These are phyloP conservation scores for Tylopilus plumbeoviolaceoides DNA, from an alignment of 768 basidiomycete species.

Conservation along the genomic window DNA sequence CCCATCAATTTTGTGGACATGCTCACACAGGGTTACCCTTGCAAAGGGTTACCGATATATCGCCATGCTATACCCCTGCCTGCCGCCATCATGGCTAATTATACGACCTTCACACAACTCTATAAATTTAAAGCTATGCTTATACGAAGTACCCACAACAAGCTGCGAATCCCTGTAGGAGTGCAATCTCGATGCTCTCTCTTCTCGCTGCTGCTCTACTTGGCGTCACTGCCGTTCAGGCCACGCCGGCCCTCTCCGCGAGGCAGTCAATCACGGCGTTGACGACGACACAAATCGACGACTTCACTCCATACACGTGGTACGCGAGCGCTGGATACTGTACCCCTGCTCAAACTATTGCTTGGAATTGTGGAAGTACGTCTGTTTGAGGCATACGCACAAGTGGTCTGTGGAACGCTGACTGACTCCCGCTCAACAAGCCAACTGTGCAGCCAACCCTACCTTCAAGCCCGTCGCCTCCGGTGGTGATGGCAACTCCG, in stretches of 20 bases:
- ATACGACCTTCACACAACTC: neutral
- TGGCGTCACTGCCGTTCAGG: conserved; percentile 7
- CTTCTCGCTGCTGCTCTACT: conserved; percentile 16
- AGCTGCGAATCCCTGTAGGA: neutral
- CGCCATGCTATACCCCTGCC: conserved; percentile 1
- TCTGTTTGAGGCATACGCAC: neutral
- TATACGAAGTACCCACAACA: neutral
- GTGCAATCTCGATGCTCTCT: conserved; percentile 13
- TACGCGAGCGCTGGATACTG: conserved; percentile 55
- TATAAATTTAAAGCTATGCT: conserved; percentile 8
- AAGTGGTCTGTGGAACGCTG: neutral
- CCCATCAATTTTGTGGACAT: neutral
- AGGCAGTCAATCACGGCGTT: conserved; percentile 39
- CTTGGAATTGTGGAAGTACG: conserved; percentile 56
- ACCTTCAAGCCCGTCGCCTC: conserved; percentile 45
- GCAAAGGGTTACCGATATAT: neutral
- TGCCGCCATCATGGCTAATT: conserved; percentile 7
- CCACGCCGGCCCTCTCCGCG: conserved; percentile 25
- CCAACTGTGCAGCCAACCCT: conserved; percentile 45
- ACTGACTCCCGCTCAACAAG: conserved; percentile 19
- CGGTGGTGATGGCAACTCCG: conserved; percentile 41
- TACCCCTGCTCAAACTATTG: conserved; percentile 35
- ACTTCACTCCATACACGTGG: conserved; percentile 45
- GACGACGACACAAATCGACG: conserved; percentile 36
- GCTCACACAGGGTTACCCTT: neutral